Evolutionary conservation across 768 basidiomycete genomes (phyloP).

Genomic region (Scleroderma citrinum): DNA sequence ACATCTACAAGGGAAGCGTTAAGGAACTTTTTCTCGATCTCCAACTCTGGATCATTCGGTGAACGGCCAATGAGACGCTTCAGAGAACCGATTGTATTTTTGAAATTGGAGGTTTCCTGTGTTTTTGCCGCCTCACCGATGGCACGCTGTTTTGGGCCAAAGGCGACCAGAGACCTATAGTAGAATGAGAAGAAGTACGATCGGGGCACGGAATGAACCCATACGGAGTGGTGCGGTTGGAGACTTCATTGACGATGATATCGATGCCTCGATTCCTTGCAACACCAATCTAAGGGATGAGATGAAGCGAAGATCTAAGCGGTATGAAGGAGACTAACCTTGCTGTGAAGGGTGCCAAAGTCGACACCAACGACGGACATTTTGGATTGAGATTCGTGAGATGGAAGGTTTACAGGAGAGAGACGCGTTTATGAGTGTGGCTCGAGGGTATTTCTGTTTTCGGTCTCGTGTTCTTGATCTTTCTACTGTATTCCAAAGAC

Average conservation of each 20-base stretch:
- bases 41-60: conserved; percentile 72
- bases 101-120: conserved; percentile 96
- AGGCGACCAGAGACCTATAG: conserved; percentile 87
- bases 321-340: conserved; percentile 42
- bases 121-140: conserved; percentile 97
- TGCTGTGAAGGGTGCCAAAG: conserved; percentile 85
- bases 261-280: conserved; percentile 95
- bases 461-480: conserved; percentile 15
- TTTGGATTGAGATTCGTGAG: conserved; percentile 1
- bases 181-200: conserved; percentile 1
- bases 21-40: conserved; percentile 87
- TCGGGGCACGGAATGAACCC: conserved; percentile 25
- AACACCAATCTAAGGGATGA: conserved; percentile 72
- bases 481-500: conserved; percentile 24
- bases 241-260: conserved; percentile 97
- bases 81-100: conserved; percentile 90
- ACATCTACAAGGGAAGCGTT: conserved; percentile 84
- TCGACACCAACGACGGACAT: conserved; percentile 97
- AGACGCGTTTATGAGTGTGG: conserved; percentile 10
- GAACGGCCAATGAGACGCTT: conserved; percentile 88
- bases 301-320: conserved; percentile 4
- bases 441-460: conserved; percentile 17
- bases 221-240: conserved; percentile 93
- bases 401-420: not conserved
- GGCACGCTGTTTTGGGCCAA: conserved; percentile 83